phyloP scores from a whole-genome alignment of 2,329 filamentous ascomycete genomes.

The Ceratocystis destructans region DNA sequence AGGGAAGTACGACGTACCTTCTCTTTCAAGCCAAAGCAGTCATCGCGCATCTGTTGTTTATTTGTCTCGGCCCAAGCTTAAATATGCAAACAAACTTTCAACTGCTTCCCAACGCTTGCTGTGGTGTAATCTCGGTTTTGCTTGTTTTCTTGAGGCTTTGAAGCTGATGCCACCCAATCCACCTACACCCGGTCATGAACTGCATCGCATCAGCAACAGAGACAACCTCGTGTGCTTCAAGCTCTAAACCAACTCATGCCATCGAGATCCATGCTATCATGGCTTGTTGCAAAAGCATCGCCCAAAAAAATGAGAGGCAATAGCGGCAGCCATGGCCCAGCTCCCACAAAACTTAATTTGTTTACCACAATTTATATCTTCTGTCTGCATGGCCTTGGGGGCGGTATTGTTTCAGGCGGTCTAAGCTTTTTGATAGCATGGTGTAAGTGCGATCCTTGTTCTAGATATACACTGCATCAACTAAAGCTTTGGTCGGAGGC shows the following conservation, averaged over 20 bases:
- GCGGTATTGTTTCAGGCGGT: conserved; percentile 34
- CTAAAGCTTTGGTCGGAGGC: too few species aligned
- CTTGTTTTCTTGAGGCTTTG: background rate
- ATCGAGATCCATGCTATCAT: background rate
- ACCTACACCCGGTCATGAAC: background rate
- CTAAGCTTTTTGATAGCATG: conserved; percentile 42
- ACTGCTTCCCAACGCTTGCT: background rate
- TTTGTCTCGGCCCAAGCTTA: background rate
- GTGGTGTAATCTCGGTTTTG: background rate
- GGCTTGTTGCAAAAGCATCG: background rate
- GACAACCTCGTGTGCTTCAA: background rate
- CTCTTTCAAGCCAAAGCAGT: background rate
- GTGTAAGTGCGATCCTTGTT: conserved; percentile 25
- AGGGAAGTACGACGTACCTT: background rate
- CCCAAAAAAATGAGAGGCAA: background rate
- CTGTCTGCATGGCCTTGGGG: conserved; percentile 34
- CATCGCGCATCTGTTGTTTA: background rate
- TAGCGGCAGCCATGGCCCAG: background rate
- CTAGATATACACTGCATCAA: too few species aligned
- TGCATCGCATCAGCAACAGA: background rate
- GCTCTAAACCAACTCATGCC: background rate
- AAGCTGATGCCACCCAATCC: background rate
- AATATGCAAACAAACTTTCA: background rate
- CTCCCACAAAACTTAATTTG: conserved; percentile 30
- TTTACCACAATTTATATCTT: conserved; percentile 33